A percentile compares a stretch with the other conserved stretches of the same genome.
phyloP scores from a whole-genome alignment of 768 basidiomycete species.

The Termitomyces sp. region DNA sequence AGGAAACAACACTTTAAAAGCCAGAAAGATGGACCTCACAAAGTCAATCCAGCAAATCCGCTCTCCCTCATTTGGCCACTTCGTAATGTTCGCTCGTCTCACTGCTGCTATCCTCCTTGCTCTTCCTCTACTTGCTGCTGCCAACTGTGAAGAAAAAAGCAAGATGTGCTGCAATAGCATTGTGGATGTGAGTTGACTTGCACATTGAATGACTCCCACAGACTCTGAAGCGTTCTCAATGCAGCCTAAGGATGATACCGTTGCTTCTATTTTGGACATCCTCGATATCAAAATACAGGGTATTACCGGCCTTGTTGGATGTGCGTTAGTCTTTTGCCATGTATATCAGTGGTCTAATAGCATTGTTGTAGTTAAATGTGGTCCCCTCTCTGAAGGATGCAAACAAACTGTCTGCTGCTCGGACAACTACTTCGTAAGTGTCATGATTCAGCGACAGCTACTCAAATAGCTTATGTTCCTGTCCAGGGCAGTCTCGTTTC shows the following conservation, averaged over 20 bases:
- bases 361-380: neutral
- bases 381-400: neutral
- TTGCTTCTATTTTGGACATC: neutral
- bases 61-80: neutral
- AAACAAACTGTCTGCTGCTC: neutral
- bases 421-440: neutral
- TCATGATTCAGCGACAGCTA: neutral
- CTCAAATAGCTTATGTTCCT: neutral
- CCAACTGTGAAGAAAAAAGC: neutral
- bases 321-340: neutral
- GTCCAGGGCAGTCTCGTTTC: neutral
- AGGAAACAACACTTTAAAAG: neutral
- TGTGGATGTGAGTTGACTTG: neutral
- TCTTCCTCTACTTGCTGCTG: constrained; percentile 1
- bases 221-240: neutral
- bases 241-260: neutral
- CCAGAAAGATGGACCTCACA: neutral
- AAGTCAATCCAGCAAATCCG: neutral
- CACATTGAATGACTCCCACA: neutral
- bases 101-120: neutral
- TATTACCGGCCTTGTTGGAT: neutral
- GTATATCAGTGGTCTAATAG: neutral
- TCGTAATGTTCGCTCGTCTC: constrained; percentile 4
- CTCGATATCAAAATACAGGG: neutral
- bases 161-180: constrained; percentile 1